These are phyloP conservation scores for Knoxdaviesia proteae DNA, from an alignment of 2,329 filamentous ascomycete genomes.

Conservation along the genomic window DNA sequence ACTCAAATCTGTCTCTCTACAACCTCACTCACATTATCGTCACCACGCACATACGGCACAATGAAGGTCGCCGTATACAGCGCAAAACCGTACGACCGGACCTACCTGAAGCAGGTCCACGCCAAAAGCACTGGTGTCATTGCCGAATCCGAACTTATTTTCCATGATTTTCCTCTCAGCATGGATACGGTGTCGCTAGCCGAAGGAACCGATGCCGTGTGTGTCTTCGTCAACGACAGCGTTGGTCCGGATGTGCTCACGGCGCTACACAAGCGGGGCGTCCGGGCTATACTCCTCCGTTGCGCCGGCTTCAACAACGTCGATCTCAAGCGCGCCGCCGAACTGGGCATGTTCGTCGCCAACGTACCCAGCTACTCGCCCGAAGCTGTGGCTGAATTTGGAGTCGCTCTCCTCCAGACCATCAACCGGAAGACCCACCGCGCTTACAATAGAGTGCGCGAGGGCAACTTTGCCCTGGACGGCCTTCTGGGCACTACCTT, in stretches of 20 bases:
- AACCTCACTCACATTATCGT: not conserved
- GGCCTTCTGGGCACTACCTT: conserved; percentile 42
- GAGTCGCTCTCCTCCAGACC: conserved; percentile 45
- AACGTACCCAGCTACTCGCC: conserved; percentile 49
- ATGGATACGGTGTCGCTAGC: conserved; percentile 34
- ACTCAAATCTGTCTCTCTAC: not conserved
- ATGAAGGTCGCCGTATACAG: conserved; percentile 45
- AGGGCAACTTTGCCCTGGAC: conserved; percentile 46
- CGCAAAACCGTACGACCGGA: conserved; percentile 40
- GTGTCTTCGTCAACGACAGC: conserved; percentile 48
- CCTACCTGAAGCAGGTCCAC: conserved; percentile 26
- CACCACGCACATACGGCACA: conserved; percentile 1
- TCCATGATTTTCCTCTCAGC: conserved; percentile 36
- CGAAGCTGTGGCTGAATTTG: conserved; percentile 49
- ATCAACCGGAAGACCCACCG: conserved; percentile 47
- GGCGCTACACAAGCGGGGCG: conserved; percentile 25
- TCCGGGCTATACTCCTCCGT: conserved; percentile 39
- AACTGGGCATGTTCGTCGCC: conserved; percentile 37
- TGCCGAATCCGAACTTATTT: conserved; percentile 25
- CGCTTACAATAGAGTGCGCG: conserved; percentile 45
- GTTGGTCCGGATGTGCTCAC: conserved; percentile 29
- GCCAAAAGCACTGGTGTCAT: conserved; percentile 12
- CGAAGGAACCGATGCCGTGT: conserved; percentile 32
- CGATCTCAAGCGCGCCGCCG: conserved; percentile 32
- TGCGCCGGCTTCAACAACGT: conserved; percentile 52